Percentiles rank a stretch among this genome's conserved stretches.
Evolutionary conservation across 768 basidiomycete species (phyloP).

Genomic region (Holtermanniella nyarrowii): DNA sequence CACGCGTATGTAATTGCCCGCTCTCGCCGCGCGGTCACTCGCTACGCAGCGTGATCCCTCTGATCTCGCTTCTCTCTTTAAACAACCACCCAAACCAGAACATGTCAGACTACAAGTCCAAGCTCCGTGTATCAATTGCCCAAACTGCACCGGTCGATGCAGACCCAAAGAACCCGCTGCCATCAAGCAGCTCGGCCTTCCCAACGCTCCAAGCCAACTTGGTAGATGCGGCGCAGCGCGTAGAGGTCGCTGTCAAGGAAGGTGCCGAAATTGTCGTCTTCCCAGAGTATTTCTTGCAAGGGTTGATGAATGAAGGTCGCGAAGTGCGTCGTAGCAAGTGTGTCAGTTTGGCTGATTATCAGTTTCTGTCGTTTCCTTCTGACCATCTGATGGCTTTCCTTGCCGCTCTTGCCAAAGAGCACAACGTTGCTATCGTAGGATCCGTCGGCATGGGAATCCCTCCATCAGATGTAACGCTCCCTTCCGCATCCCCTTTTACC

Average conservation of each 20-base stretch:
- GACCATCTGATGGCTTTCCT: slow-evolving; percentile 13
- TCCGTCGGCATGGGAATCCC: slow-evolving; percentile 22
- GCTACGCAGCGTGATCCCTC: too few species aligned
- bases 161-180: slow-evolving; percentile 8
- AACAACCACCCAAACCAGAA: too few species aligned
- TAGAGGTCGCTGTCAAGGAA: slow-evolving; percentile 8
- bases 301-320: slow-evolving; percentile 19
- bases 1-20: too few species aligned
- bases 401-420: slow-evolving; percentile 10
- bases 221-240: slow-evolving; percentile 1
- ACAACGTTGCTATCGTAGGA: slow-evolving; percentile 23
- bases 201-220: slow-evolving; percentile 17
- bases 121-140: slow-evolving; percentile 23
- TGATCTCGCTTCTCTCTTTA: too few species aligned
- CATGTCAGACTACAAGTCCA: too few species aligned
- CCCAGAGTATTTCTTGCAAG: slow-evolving; percentile 36
- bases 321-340: slow-evolving; percentile 30
- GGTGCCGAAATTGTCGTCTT: slow-evolving; percentile 30
- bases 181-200: slow-evolving; percentile 13
- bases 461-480: background rate
- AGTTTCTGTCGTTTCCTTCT: slow-evolving; percentile 27
- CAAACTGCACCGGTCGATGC: slow-evolving; percentile 23
- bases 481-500: slow-evolving; percentile 11
- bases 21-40: too few species aligned
- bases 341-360: background rate